A percentile compares a stretch with the other conserved stretches of the same genome.
Conservation (phyloP, 148 eudicot species). For the Nyssa sinensis region DNA sequence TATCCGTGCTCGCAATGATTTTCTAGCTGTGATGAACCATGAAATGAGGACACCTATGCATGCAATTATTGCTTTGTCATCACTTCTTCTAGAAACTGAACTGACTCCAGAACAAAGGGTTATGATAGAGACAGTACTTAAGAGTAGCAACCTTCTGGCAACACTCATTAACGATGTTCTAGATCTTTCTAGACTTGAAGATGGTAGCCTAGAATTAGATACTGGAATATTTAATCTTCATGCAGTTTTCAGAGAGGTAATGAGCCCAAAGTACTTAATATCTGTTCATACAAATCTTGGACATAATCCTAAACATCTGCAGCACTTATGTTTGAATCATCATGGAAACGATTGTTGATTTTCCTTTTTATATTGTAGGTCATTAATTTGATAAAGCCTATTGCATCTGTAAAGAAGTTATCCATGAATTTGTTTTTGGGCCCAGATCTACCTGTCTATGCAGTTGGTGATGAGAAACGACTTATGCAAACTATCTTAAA, state of each 20-base stretch:
- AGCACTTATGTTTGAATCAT: not conserved
- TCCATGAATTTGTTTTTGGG: constrained; percentile 59
- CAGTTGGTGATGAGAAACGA: constrained; percentile 81
- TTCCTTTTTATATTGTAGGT: constrained; percentile 39
- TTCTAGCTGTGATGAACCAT: constrained; percentile 82
- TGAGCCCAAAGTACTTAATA: not conserved
- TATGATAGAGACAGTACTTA: constrained; percentile 75
- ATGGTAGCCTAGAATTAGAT: constrained; percentile 74
- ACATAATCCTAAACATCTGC: not conserved
- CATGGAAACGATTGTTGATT: not conserved
- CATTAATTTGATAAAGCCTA: constrained; percentile 62
- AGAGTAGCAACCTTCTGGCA: constrained; percentile 71
- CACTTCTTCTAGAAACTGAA: constrained; percentile 74
- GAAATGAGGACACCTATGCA: constrained; percentile 98
- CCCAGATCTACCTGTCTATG: constrained; percentile 66
- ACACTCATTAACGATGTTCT: constrained; percentile 81
- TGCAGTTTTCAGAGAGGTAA: constrained; percentile 67
- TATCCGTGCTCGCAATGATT: constrained; percentile 79
- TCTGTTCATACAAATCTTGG: not conserved
- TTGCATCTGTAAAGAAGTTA: constrained; percentile 77
- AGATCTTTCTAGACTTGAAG: constrained; percentile 88
- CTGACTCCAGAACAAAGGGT: constrained; percentile 76
- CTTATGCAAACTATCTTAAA: constrained; percentile 73
- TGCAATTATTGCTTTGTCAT: constrained; percentile 70
- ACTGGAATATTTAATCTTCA: constrained; percentile 55